Evolutionary conservation across 208 protist genomes (phyloP), one percentile per base, ranked within the genome.

Genomic region (Phytomonas francai): DNA sequence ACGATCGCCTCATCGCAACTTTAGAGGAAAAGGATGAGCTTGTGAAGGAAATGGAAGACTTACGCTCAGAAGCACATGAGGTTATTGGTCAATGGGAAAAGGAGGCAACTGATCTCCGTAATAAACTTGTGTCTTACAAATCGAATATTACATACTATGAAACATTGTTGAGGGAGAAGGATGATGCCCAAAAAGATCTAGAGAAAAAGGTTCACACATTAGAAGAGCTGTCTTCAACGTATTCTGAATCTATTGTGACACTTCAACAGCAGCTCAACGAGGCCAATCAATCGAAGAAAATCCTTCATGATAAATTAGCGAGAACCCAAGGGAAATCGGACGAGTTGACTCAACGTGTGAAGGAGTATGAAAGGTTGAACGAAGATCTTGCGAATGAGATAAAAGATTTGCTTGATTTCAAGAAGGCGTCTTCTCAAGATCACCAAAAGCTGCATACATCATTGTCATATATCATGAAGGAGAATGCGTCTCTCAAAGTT

Each of bases 21-120:
- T 56, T 68, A 14, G 36, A 45, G 11, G 36, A 78, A 69, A 84
- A 81, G 12, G 79, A 84, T 32, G 67, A 76, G n/a, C 63, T 82
- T 33, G 74, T 85, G 54, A 62, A 74, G 54, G 78, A 88, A 33
- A 84, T 83, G 62, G 70, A 84, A 3, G 59, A 73, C 3, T 69
- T 91, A 30, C 82, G 81, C n/a, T 65, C 68, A 3, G 85, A 93
- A 65, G 84, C 85, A 7, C 83, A 89, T 70, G 76, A 84, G 19
- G 79, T 93, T 36, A 84, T 93, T 34, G 68, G 76, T 5, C 85
- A 94, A 72, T 94, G 85, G 88, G 76, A 84, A 56, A 73, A 76
- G 16, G 85, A 84, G 59, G 73, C 79, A 8, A 65, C 56, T 14
- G 84, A 89, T 29, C 62, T 87, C 22, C 77, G 80, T 6, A 69